Percentiles rank a stretch among this genome's conserved stretches.
Evolutionary conservation across 108 stramenopile genomes (phyloP).

Genomic region (Seminavis robusta): DNA sequence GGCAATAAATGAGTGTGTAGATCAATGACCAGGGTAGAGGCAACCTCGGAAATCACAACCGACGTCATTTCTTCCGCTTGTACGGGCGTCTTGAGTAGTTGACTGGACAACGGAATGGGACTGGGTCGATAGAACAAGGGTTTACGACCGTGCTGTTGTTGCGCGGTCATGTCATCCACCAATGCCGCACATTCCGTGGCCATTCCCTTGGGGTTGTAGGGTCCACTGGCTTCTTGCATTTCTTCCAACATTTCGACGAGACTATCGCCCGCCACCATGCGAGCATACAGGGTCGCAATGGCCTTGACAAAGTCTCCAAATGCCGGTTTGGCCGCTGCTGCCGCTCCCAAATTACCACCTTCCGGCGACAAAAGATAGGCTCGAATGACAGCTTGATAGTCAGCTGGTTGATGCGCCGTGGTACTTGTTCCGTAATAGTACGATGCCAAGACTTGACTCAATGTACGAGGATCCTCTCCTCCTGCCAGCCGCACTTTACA

Average conservation of each 20-base stretch:
- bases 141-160: background rate
- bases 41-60: slow-evolving; percentile 60
- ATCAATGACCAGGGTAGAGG: slow-evolving; percentile 61
- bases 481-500: slow-evolving; percentile 10
- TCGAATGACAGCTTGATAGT: slow-evolving; percentile 23
- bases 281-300: slow-evolving; percentile 63
- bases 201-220: background rate
- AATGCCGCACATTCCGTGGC: background rate
- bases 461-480: slow-evolving; percentile 9
- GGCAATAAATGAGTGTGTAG: slow-evolving; percentile 92
- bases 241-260: slow-evolving; percentile 39
- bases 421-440: background rate
- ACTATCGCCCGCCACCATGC: slow-evolving; percentile 67
- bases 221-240: slow-evolving; percentile 20
- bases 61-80: slow-evolving; percentile 25
- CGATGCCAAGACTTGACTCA: background rate
- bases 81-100: slow-evolving; percentile 22
- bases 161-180: slow-evolving; percentile 5
- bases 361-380: slow-evolving; percentile 34
- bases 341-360: slow-evolving; percentile 54
- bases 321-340: slow-evolving; percentile 21
- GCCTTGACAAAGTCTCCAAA: slow-evolving; percentile 49
- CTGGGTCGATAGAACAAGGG: slow-evolving; percentile 28
- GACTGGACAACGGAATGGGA: slow-evolving; percentile 53
- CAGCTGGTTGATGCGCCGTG: slow-evolving; percentile 31